Percentiles rank a stretch among this genome's conserved stretches.
Evolutionary conservation across 805 yeast species (phyloP).

Genomic region (Sungouiozyma intestinalis): DNA sequence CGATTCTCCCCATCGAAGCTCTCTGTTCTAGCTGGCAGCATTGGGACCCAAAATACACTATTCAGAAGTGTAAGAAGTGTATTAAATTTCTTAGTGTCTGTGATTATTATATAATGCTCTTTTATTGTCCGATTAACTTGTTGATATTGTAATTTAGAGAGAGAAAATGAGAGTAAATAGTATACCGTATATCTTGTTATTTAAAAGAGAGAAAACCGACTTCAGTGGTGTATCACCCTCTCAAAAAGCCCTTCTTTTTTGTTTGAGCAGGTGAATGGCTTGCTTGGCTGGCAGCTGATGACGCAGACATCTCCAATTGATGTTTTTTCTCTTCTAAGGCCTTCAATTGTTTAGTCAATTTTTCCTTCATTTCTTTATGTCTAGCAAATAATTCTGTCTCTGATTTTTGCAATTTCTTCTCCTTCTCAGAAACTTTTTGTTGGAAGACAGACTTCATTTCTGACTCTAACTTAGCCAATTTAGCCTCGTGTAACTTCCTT

Average conservation of each 20-base stretch:
- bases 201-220: background rate
- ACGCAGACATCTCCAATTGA: constrained; percentile 48
- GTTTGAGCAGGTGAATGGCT: constrained; percentile 37
- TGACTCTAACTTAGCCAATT: constrained; percentile 84
- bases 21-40: too few relatives aligned
- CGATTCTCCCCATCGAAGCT: too few relatives aligned
- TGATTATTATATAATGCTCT: too few relatives aligned
- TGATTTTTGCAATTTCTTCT: constrained; percentile 89
- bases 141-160: too few relatives aligned
- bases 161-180: too few relatives aligned
- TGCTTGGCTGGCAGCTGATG: constrained; percentile 32
- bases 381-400: constrained; percentile 93
- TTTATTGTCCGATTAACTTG: too few relatives aligned
- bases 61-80: too few relatives aligned
- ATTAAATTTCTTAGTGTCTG: too few relatives aligned
- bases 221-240: constrained; percentile 2
- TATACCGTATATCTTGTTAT: too few relatives aligned
- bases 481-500: constrained; percentile 84
- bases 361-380: constrained; percentile 96
- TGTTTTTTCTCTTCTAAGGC: constrained; percentile 85
- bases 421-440: constrained; percentile 93
- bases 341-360: constrained; percentile 76
- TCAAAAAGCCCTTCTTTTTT: constrained; percentile 68
- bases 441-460: constrained; percentile 96
- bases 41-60: too few relatives aligned